Base-by-base conservation (phyloP, 2,329 filamentous ascomycete genomes). In the Fusarium sp. region DNA sequence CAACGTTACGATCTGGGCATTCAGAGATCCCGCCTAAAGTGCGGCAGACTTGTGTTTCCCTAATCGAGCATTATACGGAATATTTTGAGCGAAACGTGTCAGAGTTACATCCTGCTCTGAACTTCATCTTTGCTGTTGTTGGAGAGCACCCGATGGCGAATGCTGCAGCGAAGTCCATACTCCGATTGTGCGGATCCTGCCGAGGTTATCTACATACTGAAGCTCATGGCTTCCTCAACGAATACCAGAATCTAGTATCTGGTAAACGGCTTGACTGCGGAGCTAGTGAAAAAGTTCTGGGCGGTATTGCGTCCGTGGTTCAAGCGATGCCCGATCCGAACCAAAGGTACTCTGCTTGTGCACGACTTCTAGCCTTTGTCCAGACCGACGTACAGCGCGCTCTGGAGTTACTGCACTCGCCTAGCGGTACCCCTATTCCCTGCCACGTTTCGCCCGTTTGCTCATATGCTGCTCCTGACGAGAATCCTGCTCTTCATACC, bases 151-250 rank as follows among this genome's bases (percentile, higher is more conserved):
- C 84, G 6, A 82, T 94, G 44, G 88, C 89, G 10, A 82, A 84
- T n/a, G 84, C 87, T 48, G 91, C 92, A 5, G 92, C 92, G 3
- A 91, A 89, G 73, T 91, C 92, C 0, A 94, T 96, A 35, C 83
- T 86, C 32, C 87, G 86, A 7, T 84, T 96, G 2, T 95, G 92
- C 75, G 92, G 89, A 1, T 91, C 92, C 30, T 96, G 92, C 67
- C 87, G 92, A 37, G 83, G 82, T 26, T 86, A 89, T 51, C 81
- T 96, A n/a, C 87, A 89, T 7, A 79, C 85, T 2, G 89, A 95
- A 72, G 84, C 91, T 5, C 81, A 82, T 49, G 86, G 87, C 1
- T 94, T 96, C 73, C 80, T 96, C 44, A 82, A 86, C 30, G 90
- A 94, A 74, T 95, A 94, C 75, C 82, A 86, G 58, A 82, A 83